phyloP scores from a whole-genome alignment of 257 asterid species.

The Ajuga chamaepitys region DNA sequence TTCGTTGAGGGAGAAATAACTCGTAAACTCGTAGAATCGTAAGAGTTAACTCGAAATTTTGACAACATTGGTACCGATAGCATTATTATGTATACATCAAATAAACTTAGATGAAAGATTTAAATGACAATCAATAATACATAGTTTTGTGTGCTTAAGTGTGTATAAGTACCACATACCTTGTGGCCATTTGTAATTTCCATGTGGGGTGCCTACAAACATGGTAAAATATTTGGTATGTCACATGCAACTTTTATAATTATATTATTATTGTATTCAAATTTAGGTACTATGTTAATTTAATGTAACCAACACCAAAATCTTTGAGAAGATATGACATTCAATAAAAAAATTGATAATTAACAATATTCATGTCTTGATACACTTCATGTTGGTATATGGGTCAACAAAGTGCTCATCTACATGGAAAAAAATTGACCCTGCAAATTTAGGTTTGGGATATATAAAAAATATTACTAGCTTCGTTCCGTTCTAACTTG shows the following conservation, averaged over 20 bases:
- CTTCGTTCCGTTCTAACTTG: no score
- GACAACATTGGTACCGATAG: no score
- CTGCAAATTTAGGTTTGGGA: neutral
- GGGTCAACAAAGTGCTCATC: conserved; percentile 1
- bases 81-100: no score
- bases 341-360: neutral
- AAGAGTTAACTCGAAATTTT: no score
- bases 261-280: neutral
- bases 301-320: conserved; percentile 3
- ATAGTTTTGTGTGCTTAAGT: no score
- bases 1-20: no score
- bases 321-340: conserved; percentile 22
- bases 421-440: neutral
- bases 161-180: neutral
- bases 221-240: conserved; percentile 17
- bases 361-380: conserved; percentile 6
- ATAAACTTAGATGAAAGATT: no score
- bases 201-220: conserved; percentile 23
- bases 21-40: no score
- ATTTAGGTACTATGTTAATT: conserved; percentile 3
- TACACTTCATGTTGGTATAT: conserved; percentile 14
- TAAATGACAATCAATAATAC: no score
- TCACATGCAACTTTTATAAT: conserved; percentile 17
- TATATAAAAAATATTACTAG: neutral
- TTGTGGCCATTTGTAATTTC: conserved; percentile 15